Base-by-base conservation (phyloP, 352 stramenopile genomes). In the Globisporangium takayamanum region DNA sequence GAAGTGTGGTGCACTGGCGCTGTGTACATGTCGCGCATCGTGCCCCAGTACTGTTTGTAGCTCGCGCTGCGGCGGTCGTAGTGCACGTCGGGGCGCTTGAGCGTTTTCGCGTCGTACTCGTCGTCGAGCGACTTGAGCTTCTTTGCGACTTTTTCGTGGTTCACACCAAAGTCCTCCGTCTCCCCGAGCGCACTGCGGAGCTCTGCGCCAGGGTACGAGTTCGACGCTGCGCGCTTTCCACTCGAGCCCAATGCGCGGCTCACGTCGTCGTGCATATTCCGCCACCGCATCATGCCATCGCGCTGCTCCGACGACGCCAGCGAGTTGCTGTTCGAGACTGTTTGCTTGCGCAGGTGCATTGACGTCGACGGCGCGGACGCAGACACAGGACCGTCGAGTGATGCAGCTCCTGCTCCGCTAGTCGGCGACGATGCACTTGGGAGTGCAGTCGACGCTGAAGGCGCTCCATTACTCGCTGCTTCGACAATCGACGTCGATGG, bases 11-110 rank as follows among this genome's bases (percentile, higher is more conserved):
- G 52, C 41, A 14, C 15, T 2, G 20, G 36, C 49, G 66, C 69
- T 50, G 69, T 84, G 55, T 88, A 88, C 25, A 88, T 73, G 50
- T 91, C 67, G 36, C 77, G 73, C 11, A 90, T 51, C 14, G 77
- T 89, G 20, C 76, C 78, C 77, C 79, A 89, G 57, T 88, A 91
- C 56, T 86, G 67, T 62, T 88, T 87, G 60, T 87, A 87, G 50
- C 66, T 69, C 22, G 73, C 66, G 60, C 73, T 88, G 28, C 67
- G 59, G 37, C 72, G 77, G 64, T 88, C 78, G 51, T 50, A 66
- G 62, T 71, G 83, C 8, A 57, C 54, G 18, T 73, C 66, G 0
- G 63, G 61, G 10, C 59, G 62, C 25, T 69, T 72, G 46, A 86
- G 70, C 50, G 70, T 73, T 45, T 79, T 87, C 25, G 77, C 78